Evolutionary conservation across 176 grass and related monocot genomes (phyloP).

Genomic region (Dactylis glomerata): DNA sequence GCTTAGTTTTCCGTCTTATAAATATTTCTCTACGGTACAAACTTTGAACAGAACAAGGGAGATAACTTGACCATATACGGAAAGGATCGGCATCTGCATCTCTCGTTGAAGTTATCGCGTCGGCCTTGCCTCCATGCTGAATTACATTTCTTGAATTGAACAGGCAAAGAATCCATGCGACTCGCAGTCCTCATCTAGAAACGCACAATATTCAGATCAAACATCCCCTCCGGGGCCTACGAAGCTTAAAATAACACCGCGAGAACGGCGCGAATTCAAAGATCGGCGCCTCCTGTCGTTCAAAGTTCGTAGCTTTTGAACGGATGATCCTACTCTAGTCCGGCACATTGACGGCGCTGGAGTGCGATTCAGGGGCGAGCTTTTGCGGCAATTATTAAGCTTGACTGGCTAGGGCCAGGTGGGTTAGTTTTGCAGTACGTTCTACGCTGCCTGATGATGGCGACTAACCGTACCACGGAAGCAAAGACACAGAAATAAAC

Average conservation of each 20-base stretch:
- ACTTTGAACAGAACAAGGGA: background rate
- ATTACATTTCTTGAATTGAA: slow-evolving; percentile 37
- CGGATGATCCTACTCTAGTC: background rate
- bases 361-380: background rate
- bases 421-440: background rate
- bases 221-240: background rate
- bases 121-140: background rate
- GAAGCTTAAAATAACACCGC: too few species aligned
- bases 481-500: background rate
- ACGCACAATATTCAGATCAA: background rate
- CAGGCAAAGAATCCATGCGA: background rate
- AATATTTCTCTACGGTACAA: background rate
- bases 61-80: background rate
- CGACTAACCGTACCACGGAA: background rate
- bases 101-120: slow-evolving; percentile 4
- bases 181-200: background rate
- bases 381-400: slow-evolving; percentile 20
- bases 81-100: slow-evolving; percentile 37
- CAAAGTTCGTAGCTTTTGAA: background rate
- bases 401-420: slow-evolving; percentile 7
- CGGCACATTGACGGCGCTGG: background rate
- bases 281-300: slow-evolving; percentile 8
- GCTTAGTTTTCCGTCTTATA: background rate
- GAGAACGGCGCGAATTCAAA: slow-evolving; percentile 8
- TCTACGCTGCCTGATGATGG: background rate